Evolutionary conservation across 2,329 filamentous ascomycete species (phyloP).

Genomic region (Aschersonia sp.): DNA sequence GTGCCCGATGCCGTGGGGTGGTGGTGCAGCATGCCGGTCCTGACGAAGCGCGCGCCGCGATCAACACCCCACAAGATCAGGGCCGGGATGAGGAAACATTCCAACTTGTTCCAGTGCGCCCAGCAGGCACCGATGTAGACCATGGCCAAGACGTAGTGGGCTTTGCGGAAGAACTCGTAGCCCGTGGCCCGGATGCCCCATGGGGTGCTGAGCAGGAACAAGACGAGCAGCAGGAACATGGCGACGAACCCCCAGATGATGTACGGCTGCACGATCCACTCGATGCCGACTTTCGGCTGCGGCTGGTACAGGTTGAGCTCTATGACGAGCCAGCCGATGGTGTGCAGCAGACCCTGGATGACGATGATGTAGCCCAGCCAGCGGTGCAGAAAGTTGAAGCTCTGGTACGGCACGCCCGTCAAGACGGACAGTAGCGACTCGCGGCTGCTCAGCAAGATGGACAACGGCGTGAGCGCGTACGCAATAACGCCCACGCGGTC

Average conservation of each 20-base stretch:
- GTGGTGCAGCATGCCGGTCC: constrained; percentile 46
- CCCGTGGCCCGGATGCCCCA: constrained; percentile 49
- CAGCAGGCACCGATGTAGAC: constrained; percentile 63
- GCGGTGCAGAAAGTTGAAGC: constrained; percentile 64
- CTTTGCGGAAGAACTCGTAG: constrained; percentile 65
- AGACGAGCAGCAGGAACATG: constrained; percentile 44
- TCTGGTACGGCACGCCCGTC: constrained; percentile 62
- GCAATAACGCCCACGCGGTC: constrained; percentile 57
- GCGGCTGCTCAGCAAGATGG: constrained; percentile 49
- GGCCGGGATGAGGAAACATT: constrained; percentile 53
- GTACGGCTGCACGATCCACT: constrained; percentile 49
- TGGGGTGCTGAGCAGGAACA: constrained; percentile 43
- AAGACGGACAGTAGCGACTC: constrained; percentile 56
- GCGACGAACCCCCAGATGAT: constrained; percentile 62
- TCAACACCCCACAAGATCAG: constrained; percentile 52
- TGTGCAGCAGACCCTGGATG: constrained; percentile 52
- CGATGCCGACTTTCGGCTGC: constrained; percentile 42
- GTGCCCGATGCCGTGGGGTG: constrained; percentile 24
- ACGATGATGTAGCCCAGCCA: constrained; percentile 65
- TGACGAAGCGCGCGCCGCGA: constrained; percentile 39
- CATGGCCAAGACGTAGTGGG: constrained; percentile 58
- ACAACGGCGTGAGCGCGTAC: constrained; percentile 59
- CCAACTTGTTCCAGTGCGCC: constrained; percentile 56
- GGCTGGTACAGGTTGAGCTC: constrained; percentile 56
- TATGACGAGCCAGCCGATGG: constrained; percentile 54